Conservation (phyloP, 2,329 filamentous ascomycete genomes). For the Gnomoniopsis smithogilvyi region DNA sequence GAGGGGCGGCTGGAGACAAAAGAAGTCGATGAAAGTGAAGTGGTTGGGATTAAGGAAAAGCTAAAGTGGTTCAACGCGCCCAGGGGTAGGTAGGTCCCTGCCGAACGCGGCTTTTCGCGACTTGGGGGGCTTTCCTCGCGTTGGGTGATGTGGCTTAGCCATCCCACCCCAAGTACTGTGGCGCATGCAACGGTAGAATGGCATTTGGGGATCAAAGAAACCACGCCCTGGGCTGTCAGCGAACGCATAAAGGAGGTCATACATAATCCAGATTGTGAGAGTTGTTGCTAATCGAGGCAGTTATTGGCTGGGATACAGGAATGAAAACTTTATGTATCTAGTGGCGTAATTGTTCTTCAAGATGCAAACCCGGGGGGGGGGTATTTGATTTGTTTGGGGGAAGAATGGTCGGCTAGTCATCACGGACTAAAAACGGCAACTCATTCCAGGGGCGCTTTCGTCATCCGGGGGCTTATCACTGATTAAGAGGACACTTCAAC, state of each 20-base stretch:
- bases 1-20: neutral
- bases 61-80: conserved; percentile 1
- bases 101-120: neutral
- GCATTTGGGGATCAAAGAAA: no score
- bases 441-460: neutral
- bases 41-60: neutral
- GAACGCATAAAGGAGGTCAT: no score
- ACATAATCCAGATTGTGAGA: no score
- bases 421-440: neutral
- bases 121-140: neutral
- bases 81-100: neutral
- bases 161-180: neutral
- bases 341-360: no score
- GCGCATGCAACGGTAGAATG: neutral
- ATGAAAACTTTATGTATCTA: no score
- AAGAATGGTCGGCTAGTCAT: no score
- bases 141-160: neutral
- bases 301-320: no score
- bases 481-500: conserved; percentile 5
- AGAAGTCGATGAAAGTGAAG: neutral
- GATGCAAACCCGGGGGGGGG: no score
- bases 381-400: no score
- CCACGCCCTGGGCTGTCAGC: no score
- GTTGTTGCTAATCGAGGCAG: no score
- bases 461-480: neutral